A percentile compares a stretch with the other conserved stretches of the same genome.
phyloP scores from a whole-genome alignment of 306 rosid species.

The Cucurbita ficifolia region DNA sequence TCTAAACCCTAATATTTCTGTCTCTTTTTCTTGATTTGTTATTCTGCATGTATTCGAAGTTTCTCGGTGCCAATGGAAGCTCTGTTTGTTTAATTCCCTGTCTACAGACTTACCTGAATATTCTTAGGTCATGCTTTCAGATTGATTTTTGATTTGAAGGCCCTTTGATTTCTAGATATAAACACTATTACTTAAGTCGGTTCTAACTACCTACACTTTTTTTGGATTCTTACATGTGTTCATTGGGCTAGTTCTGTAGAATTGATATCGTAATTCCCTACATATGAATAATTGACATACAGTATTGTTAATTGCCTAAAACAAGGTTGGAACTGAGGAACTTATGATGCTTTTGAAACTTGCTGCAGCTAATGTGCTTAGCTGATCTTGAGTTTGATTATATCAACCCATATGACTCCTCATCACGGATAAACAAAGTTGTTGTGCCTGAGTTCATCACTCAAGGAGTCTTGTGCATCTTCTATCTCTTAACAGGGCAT shows the following conservation, averaged over 20 bases:
- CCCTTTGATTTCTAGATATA: neutral
- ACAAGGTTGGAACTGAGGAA: neutral
- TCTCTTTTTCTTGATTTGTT: neutral
- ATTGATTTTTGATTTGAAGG: neutral
- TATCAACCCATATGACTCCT: slow-evolving; percentile 80
- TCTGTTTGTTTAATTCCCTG: neutral
- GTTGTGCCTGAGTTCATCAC: slow-evolving; percentile 55
- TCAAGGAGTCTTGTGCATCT: slow-evolving; percentile 40
- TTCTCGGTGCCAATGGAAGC: neutral
- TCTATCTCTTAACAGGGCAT: slow-evolving; percentile 62
- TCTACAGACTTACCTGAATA: neutral
- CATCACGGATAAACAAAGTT: slow-evolving; percentile 51
- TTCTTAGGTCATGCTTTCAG: neutral
- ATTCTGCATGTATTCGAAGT: neutral
- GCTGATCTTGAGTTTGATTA: slow-evolving; percentile 94
- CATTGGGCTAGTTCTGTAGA: neutral
- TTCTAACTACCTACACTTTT: neutral
- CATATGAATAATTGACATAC: neutral
- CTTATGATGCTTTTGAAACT: slow-evolving; percentile 2
- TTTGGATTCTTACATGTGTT: neutral
- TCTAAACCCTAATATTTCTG: neutral
- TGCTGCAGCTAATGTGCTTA: slow-evolving; percentile 86
- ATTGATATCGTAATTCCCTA: neutral
- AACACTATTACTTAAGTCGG: neutral
- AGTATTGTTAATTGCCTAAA: neutral